Conservation (phyloP, 2,329 filamentous ascomycete species). For the Pseudocercospora fuligena region DNA sequence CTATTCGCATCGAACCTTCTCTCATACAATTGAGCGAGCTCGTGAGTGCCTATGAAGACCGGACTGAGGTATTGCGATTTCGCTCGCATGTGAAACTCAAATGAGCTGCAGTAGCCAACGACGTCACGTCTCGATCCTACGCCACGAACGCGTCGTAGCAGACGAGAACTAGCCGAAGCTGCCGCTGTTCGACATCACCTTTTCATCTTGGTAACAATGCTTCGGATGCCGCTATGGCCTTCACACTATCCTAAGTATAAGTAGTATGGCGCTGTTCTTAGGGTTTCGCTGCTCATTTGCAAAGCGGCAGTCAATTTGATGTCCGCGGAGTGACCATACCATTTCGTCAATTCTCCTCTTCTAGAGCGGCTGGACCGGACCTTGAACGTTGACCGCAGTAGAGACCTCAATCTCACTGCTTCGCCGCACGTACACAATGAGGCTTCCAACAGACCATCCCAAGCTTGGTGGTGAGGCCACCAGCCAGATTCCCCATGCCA, state of each 20-base stretch:
- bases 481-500: constrained; percentile 46
- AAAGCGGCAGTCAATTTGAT: neutral
- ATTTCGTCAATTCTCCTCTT: neutral
- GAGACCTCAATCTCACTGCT: too few relatives aligned
- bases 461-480: constrained; percentile 28
- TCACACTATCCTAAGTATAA: neutral
- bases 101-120: neutral
- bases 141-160: neutral
- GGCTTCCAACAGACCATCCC: constrained; percentile 20
- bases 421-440: constrained; percentile 5
- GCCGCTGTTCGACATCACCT: neutral
- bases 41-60: neutral
- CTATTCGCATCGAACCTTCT: neutral
- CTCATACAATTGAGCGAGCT: neutral
- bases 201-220: neutral
- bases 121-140: neutral
- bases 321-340: too few relatives aligned
- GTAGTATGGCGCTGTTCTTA: neutral
- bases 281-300: neutral
- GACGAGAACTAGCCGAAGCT: neutral
- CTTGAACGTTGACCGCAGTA: too few relatives aligned
- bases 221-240: neutral
- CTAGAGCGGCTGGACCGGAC: neutral
- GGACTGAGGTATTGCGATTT: neutral
- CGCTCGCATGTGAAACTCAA: neutral